Evolutionary conservation across 495 filamentous ascomycete species (phyloP).

Genomic region (Tuber umbilicatum): DNA sequence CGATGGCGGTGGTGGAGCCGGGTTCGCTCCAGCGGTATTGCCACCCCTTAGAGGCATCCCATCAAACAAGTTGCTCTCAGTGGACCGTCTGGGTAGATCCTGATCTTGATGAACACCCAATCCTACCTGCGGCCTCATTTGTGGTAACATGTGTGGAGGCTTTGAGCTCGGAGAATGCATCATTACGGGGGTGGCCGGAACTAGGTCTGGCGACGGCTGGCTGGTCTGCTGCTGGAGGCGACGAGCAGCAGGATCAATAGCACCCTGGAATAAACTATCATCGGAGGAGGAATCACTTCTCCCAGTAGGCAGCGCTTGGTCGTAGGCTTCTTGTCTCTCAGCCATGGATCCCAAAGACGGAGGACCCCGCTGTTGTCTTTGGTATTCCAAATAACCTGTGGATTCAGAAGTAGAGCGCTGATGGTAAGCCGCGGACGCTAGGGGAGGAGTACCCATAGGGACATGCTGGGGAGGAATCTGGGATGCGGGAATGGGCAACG

Average conservation of each 20-base stretch:
- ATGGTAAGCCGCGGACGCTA: conserved; percentile 47
- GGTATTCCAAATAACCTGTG: conserved; percentile 40
- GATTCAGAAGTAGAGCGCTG: conserved; percentile 54
- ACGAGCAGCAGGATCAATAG: conserved; percentile 37
- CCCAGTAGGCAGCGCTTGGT: conserved; percentile 17
- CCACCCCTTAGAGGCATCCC: conserved; percentile 11
- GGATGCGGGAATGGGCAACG: conserved; percentile 20
- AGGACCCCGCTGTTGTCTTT: conserved; percentile 19
- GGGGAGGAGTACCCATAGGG: conserved; percentile 38
- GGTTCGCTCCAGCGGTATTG: not conserved
- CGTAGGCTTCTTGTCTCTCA: conserved; percentile 24
- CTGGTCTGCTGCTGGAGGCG: conserved; percentile 37
- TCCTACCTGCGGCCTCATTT: conserved; percentile 4
- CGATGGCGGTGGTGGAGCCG: conserved; percentile 9
- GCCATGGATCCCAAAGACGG: conserved; percentile 34
- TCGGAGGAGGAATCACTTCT: conserved; percentile 38
- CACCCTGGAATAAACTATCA: conserved; percentile 37
- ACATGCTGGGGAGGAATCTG: conserved; percentile 41
- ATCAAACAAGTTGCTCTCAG: conserved; percentile 31
- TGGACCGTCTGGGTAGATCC: conserved; percentile 3
- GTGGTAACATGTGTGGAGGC: conserved; percentile 30
- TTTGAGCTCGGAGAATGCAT: conserved; percentile 37
- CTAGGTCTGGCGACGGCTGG: conserved; percentile 27
- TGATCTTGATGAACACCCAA: conserved; percentile 4
- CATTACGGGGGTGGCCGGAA: conserved; percentile 37